phyloP scores from a whole-genome alignment of 192 early-diverging fungal genomes.

The Phlyctochytrium bullatum region DNA sequence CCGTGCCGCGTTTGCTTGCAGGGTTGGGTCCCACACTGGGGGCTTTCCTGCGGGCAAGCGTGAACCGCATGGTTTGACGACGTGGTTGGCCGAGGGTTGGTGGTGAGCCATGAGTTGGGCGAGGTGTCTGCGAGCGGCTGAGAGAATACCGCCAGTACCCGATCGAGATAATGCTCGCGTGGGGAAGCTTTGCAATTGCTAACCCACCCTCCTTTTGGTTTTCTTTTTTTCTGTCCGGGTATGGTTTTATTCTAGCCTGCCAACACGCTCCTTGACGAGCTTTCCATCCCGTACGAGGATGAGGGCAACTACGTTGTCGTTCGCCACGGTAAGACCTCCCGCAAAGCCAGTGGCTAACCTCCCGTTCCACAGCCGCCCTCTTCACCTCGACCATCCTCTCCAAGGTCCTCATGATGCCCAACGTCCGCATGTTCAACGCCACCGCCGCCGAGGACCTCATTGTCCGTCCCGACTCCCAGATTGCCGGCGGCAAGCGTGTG shows the following conservation, averaged over 20 bases:
- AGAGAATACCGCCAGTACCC: slow-evolving; percentile 6
- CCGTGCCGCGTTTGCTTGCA: no score
- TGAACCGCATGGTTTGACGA: background rate
- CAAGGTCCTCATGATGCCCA: slow-evolving; percentile 58
- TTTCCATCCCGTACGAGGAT: slow-evolving; percentile 68
- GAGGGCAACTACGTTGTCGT: slow-evolving; percentile 71
- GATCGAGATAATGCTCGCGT: slow-evolving; percentile 9
- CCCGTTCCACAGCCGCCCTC: slow-evolving; percentile 46
- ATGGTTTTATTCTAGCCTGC: slow-evolving; percentile 45
- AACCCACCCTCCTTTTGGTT: background rate
- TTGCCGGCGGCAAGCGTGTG: slow-evolving; percentile 45
- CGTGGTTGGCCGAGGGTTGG: background rate
- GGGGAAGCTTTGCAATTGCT: background rate
- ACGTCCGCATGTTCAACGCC: slow-evolving; percentile 75
- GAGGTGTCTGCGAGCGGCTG: background rate
- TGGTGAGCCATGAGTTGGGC: background rate
- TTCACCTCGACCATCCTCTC: slow-evolving; percentile 71
- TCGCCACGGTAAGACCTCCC: slow-evolving; percentile 40
- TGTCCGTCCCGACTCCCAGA: slow-evolving; percentile 45
- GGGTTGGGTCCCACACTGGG: no score
- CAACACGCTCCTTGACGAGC: slow-evolving; percentile 59
- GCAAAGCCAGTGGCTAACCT: background rate
- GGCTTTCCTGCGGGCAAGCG: no score
- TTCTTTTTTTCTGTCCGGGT: background rate
- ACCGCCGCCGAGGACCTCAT: slow-evolving; percentile 72